phyloP scores from a whole-genome alignment of 129 eudicot genomes.

The Lactuca saligna region DNA sequence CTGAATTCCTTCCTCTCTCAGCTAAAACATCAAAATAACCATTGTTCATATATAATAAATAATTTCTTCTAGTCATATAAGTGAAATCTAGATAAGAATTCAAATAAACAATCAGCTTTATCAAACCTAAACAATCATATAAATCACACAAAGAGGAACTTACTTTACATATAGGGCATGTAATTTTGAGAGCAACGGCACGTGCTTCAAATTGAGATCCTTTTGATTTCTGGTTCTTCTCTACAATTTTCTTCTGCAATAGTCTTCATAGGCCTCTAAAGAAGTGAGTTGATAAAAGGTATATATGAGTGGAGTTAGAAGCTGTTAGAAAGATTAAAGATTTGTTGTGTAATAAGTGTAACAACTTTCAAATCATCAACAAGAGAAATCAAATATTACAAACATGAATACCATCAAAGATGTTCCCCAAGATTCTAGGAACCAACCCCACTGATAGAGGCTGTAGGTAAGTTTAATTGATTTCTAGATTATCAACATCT shows the following conservation, averaged over 20 bases:
- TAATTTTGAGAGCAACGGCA: constrained; percentile 87
- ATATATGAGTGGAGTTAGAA: too few species aligned
- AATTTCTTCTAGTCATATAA: not conserved
- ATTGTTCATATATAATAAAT: not conserved
- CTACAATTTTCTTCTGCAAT: constrained; percentile 77
- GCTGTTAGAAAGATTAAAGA: too few species aligned
- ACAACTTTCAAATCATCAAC: too few species aligned
- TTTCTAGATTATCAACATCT: too few species aligned
- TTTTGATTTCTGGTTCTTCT: constrained; percentile 75
- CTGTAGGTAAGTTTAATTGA: constrained; percentile 33
- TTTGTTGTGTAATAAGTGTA: too few species aligned
- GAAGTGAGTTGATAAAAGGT: too few species aligned
- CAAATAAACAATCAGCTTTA: not conserved
- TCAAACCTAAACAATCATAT: constrained; percentile 1
- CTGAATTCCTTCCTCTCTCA: not conserved
- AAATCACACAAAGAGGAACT: not conserved
- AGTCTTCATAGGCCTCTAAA: too few species aligned
- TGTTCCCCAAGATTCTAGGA: constrained; percentile 82
- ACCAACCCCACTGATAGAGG: constrained; percentile 81
- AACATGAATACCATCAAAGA: constrained; percentile 88
- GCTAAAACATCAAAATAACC: not conserved
- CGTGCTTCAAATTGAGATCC: constrained; percentile 96
- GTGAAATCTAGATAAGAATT: not conserved
- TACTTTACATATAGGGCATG: constrained; percentile 87
- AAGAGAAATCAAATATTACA: too few species aligned